Evolutionary conservation across 805 yeast genomes (phyloP).

Genomic region (Tetrapisispora phaffii): DNA sequence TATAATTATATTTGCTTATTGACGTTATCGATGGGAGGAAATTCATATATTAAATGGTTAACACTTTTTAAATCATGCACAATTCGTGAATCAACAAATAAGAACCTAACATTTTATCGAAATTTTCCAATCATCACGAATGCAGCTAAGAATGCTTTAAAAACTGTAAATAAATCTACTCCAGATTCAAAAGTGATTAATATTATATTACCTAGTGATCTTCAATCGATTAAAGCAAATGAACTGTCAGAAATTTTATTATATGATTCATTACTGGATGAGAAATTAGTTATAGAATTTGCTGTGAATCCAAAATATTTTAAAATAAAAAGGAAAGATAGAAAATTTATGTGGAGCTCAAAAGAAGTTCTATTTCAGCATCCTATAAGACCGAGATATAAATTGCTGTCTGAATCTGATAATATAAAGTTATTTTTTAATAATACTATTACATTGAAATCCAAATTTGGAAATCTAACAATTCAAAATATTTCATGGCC

Average conservation of each 20-base stretch:
- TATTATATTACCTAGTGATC: neutral
- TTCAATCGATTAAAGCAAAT: neutral
- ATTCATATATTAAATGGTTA: neutral
- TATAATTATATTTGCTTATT: neutral
- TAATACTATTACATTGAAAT: neutral
- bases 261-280: neutral
- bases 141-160: neutral
- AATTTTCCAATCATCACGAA: neutral
- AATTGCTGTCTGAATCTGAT: neutral
- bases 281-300: neutral
- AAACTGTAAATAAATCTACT: neutral
- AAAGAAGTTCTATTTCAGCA: neutral
- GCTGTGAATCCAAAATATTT: neutral
- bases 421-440: neutral
- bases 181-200: neutral
- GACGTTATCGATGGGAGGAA: neutral
- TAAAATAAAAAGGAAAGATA: neutral
- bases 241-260: neutral
- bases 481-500: slow-evolving; percentile 14
- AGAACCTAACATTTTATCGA: neutral
- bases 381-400: neutral
- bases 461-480: neutral
- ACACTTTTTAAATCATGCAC: neutral
- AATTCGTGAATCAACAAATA: neutral
- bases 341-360: neutral